Evolutionary conservation across 768 basidiomycete genomes (phyloP).

Genomic region (Gymnopilus junonius): DNA sequence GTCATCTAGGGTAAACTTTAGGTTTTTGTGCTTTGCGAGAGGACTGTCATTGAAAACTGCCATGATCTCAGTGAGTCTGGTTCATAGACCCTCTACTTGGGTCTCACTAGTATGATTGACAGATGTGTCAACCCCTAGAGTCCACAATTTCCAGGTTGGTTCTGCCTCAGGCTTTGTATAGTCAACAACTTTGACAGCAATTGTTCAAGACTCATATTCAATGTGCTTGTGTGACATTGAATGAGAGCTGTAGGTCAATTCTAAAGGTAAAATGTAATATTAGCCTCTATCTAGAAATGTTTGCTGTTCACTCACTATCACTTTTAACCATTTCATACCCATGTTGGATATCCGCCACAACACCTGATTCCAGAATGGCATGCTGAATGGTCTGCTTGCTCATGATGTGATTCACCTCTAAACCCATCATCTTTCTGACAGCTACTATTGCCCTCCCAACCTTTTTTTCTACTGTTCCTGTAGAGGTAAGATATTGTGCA

Average conservation of each 20-base stretch:
- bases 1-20: constrained; percentile 3
- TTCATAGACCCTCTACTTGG: constrained; percentile 2
- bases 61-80: constrained; percentile 1
- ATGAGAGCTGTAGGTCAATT: constrained; percentile 13
- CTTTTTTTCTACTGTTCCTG: no score
- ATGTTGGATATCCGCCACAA: no score
- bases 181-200: neutral
- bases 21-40: constrained; percentile 6
- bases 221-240: constrained; percentile 13
- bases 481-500: no score
- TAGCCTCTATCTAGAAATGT: no score
- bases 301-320: no score
- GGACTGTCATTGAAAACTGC: constrained; percentile 18
- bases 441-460: no score
- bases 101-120: constrained; percentile 20
- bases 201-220: constrained; percentile 9
- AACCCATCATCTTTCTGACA: no score
- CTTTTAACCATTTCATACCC: no score
- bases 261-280: no score
- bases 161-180: neutral
- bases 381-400: no score
- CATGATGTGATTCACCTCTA: no score
- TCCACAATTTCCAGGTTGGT: neutral
- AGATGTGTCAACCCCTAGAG: constrained; percentile 17
- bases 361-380: no score